These are phyloP conservation scores for Hypoxylon fuscum DNA, from an alignment of 495 filamentous ascomycete species.

Conservation along the genomic window DNA sequence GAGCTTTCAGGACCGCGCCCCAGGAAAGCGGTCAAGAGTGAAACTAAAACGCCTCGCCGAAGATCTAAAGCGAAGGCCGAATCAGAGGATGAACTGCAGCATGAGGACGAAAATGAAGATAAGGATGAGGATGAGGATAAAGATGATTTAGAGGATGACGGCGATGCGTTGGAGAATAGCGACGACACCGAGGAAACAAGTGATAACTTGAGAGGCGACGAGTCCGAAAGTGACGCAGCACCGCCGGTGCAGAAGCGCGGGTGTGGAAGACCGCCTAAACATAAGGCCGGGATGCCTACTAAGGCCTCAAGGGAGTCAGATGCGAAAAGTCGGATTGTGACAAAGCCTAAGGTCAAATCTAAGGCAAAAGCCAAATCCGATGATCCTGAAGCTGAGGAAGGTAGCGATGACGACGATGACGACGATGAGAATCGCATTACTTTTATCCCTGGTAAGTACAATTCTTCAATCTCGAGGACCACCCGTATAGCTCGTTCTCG, in stretches of 20 bases:
- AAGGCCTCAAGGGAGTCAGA: constrained; percentile 8
- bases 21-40: constrained; percentile 26
- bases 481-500: neutral
- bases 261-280: constrained; percentile 34
- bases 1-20: constrained; percentile 24
- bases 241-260: constrained; percentile 27
- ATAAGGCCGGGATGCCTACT: constrained; percentile 9
- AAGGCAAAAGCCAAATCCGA: constrained; percentile 21
- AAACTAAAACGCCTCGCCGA: constrained; percentile 1
- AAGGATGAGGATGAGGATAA: constrained; percentile 35
- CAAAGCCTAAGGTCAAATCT: neutral
- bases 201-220: neutral
- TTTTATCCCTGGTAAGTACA: constrained; percentile 62
- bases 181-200: constrained; percentile 24
- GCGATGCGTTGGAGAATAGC: constrained; percentile 16
- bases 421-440: constrained; percentile 52
- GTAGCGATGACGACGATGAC: constrained; percentile 42
- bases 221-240: constrained; percentile 37
- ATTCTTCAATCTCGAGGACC: neutral
- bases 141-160: constrained; percentile 33
- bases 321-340: constrained; percentile 9
- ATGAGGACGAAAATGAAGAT: constrained; percentile 36
- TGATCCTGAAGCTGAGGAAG: constrained; percentile 24
- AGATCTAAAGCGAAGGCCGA: constrained; percentile 28
- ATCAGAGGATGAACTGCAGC: constrained; percentile 34